Evolutionary conservation across 2,329 filamentous ascomycete species (phyloP).

Genomic region (Chaetomium globosum): DNA sequence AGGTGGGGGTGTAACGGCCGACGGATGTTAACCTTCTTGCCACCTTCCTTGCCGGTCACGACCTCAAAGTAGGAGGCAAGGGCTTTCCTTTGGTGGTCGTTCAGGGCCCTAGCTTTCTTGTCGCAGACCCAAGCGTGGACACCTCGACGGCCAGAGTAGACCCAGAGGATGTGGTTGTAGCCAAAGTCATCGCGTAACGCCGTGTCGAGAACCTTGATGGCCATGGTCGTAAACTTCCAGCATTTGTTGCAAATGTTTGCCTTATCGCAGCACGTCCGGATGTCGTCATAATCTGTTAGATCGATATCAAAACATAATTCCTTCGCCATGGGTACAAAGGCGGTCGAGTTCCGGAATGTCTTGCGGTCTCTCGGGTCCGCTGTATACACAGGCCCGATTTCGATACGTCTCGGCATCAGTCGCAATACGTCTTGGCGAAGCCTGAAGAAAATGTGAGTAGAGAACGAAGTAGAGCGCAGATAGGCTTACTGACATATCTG

Average conservation of each 20-base stretch:
- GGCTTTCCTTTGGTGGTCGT: constrained; percentile 81
- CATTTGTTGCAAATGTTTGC: constrained; percentile 93
- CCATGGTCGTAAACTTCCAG: constrained; percentile 98
- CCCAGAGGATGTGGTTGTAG: constrained; percentile 96
- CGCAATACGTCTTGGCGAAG: constrained; percentile 89
- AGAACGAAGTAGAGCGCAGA: neutral
- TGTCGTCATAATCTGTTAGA: constrained; percentile 97
- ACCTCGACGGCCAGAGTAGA: constrained; percentile 95
- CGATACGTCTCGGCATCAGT: constrained; percentile 89
- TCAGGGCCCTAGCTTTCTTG: constrained; percentile 77
- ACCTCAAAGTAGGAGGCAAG: constrained; percentile 90
- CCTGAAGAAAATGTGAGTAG: constrained; percentile 45
- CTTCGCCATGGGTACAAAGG: constrained; percentile 86
- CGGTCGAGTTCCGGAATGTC: constrained; percentile 73
- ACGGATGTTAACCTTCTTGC: constrained; percentile 82
- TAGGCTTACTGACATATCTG: constrained; percentile 51
- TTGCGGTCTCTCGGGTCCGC: constrained; percentile 94
- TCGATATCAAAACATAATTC: constrained; percentile 99
- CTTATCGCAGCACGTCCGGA: constrained; percentile 91
- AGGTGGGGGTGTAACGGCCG: constrained; percentile 90
- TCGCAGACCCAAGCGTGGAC: constrained; percentile 99
- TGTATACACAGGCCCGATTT: constrained; percentile 96
- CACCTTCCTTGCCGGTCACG: constrained; percentile 80
- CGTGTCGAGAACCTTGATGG: constrained; percentile 87
- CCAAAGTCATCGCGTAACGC: constrained; percentile 93